Evolutionary conservation across 2,329 filamentous ascomycete genomes (phyloP).

Genomic region (Drechmeria coniospora): DNA sequence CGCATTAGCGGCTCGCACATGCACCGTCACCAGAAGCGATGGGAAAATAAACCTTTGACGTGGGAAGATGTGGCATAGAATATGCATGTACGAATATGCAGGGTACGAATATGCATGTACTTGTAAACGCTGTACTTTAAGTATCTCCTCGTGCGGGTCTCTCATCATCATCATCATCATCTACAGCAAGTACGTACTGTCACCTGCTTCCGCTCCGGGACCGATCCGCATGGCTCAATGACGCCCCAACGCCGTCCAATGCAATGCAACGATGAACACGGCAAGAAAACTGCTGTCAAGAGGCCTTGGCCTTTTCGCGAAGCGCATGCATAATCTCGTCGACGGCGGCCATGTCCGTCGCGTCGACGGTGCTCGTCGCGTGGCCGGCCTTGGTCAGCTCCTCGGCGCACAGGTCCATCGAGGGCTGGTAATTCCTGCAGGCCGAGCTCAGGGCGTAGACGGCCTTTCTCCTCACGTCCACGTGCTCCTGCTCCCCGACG

Average conservation of each 20-base stretch:
- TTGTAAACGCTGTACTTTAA: too few species aligned
- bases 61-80: constrained; percentile 14
- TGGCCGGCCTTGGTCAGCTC: constrained; percentile 44
- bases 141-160: too few species aligned
- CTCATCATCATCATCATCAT: too few species aligned
- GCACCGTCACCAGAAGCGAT: neutral
- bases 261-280: constrained; percentile 8
- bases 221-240: constrained; percentile 8
- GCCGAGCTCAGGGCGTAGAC: constrained; percentile 77
- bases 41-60: neutral
- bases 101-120: too few species aligned
- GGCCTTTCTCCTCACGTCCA: constrained; percentile 66
- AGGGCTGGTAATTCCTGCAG: constrained; percentile 79
- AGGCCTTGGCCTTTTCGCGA: constrained; percentile 32
- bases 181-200: neutral
- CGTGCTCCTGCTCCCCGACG: constrained; percentile 41
- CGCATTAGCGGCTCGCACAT: constrained; percentile 16
- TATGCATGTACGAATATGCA: too few species aligned
- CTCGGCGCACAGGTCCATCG: constrained; percentile 51
- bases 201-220: neutral
- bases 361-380: constrained; percentile 50
- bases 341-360: constrained; percentile 73
- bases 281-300: neutral
- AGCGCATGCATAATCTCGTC: constrained; percentile 59
- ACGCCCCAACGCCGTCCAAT: constrained; percentile 21